Evolutionary conservation across 2,329 filamentous ascomycete genomes (phyloP), one percentile per base, ranked within the genome.

Genomic region (Balansia obtecta): DNA sequence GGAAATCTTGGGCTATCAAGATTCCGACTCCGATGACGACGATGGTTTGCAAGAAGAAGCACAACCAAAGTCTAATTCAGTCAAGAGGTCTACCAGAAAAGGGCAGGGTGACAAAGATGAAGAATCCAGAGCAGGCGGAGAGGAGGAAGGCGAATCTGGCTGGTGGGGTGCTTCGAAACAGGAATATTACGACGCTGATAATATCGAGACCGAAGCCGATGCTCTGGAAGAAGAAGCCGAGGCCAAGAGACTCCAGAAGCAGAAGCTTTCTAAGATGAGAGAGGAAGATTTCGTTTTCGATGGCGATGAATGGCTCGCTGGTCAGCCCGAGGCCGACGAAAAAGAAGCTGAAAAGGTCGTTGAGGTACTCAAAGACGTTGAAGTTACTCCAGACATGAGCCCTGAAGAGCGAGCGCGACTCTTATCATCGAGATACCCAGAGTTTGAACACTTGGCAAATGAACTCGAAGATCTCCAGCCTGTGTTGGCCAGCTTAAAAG

Each of bases 251-350:
- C 68, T 98, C 53, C 91, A 97, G 65, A 83, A 89, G 68, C 96
- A 95, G 74, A 91, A 93, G 63, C 68, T 97, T 22, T 77, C 88
- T 58, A 83, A 85, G 57, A 93, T 98, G 86, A 80, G 82, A 6
- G 90, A 94, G 57, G 85, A 86, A 39, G 93, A 98, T 63, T 98
- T 96, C 62, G 84, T 88, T 9, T 94, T 97, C 56, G 89, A 97
- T 59, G 87, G 94, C 61, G 77, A 81, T 41, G 89, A 94, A 57
- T 97, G 91, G 93, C 65, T 83, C 38, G 80, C 77, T 27, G 70
- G 74, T 15, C 75, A 74, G 3, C 72, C 72, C 15, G 71, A 73
- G 20, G 71, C 70, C 1, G 71, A 73, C 1, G 71, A 73, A 34
- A 71, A 72, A 52, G 72, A 70, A 56, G 78, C 27, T 27, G 27